Evolutionary conservation across 2,329 filamentous ascomycete genomes (phyloP).

Genomic region (Aspergillus sp.): DNA sequence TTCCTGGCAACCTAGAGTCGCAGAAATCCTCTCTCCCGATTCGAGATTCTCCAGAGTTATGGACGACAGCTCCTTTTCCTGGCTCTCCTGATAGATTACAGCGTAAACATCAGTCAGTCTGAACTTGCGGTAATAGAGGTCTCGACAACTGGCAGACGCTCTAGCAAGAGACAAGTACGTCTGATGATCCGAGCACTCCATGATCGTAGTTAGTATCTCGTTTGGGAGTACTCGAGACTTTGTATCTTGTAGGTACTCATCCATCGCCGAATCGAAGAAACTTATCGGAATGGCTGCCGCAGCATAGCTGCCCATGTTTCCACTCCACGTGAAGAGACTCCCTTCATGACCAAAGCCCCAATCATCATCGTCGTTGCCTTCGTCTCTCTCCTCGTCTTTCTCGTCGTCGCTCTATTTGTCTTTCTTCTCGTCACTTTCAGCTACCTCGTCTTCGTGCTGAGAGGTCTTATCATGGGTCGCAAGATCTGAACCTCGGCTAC

Average conservation of each 20-base stretch:
- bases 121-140: slow-evolving; percentile 14
- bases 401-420: neutral
- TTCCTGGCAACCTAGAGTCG: neutral
- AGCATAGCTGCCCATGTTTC: neutral
- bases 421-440: neutral
- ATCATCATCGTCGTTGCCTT: neutral
- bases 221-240: slow-evolving; percentile 22
- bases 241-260: slow-evolving; percentile 6
- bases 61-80: neutral
- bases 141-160: slow-evolving; percentile 19
- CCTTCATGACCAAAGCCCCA: too few species aligned
- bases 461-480: too few species aligned
- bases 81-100: slow-evolving; percentile 6
- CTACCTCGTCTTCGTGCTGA: neutral
- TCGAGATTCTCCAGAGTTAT: slow-evolving; percentile 19
- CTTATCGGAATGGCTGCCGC: slow-evolving; percentile 12
- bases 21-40: slow-evolving; percentile 10
- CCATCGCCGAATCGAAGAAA: slow-evolving; percentile 21
- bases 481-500: slow-evolving; percentile 1
- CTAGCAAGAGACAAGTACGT: slow-evolving; percentile 21
- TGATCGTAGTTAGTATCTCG: slow-evolving; percentile 23
- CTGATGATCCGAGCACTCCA: slow-evolving; percentile 21
- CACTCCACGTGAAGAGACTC: neutral
- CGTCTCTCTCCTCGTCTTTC: neutral
- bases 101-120: slow-evolving; percentile 24